Evolutionary conservation across 176 grass and related monocot genomes (phyloP).

Genomic region (Carex scoparia): DNA sequence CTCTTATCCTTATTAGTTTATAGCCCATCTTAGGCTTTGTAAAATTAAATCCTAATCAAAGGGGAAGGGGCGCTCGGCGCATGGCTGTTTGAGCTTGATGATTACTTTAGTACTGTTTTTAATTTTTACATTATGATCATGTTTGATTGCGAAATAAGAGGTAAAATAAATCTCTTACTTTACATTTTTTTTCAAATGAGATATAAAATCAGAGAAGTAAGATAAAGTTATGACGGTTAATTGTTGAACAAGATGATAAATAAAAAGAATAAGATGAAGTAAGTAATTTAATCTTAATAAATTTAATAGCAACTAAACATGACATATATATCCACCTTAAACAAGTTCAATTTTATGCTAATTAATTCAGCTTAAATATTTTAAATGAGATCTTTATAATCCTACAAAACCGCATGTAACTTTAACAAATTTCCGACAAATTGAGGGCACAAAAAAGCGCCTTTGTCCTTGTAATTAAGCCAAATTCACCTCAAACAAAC

Average conservation of each 20-base stretch:
- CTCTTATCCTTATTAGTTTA: neutral
- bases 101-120: neutral
- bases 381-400: neutral
- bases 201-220: too few relatives aligned
- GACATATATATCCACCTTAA: too few relatives aligned
- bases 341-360: too few relatives aligned
- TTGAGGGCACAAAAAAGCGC: neutral
- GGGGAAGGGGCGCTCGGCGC: neutral
- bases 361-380: neutral
- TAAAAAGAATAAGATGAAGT: too few relatives aligned
- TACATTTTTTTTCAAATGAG: too few relatives aligned
- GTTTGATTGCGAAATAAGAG: too few relatives aligned
- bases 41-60: neutral
- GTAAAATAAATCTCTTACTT: too few relatives aligned
- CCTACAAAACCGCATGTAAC: neutral
- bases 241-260: too few relatives aligned
- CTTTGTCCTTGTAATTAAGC: slow-evolving; percentile 2
- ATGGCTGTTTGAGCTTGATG: neutral
- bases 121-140: too few relatives aligned
- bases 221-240: too few relatives aligned
- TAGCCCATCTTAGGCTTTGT: neutral
- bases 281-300: too few relatives aligned
- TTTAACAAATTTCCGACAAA: neutral
- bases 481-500: neutral
- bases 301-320: too few relatives aligned